Conservation (phyloP, 495 filamentous ascomycete genomes). For the Mycothermus thermophilus region DNA sequence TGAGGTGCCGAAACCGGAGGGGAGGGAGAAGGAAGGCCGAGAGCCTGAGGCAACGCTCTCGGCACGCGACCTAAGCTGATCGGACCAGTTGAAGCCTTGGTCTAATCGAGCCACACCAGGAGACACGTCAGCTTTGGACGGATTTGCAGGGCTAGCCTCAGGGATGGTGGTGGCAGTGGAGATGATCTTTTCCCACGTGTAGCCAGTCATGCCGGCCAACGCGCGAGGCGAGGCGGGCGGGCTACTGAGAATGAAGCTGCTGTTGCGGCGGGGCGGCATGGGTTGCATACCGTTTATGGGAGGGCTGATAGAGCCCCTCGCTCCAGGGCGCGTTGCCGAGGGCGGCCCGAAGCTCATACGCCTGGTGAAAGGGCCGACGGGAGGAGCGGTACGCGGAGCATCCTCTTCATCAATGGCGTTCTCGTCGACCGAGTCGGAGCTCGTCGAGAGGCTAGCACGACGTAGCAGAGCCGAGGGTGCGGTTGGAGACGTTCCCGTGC, state of each 20-base stretch:
- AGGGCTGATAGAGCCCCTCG: too few relatives aligned
- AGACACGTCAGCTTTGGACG: conserved; percentile 36
- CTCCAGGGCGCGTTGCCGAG: too few relatives aligned
- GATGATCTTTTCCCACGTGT: conserved; percentile 18
- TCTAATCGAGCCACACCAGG: conserved; percentile 46
- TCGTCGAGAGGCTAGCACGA: conserved; percentile 62
- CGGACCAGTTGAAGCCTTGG: conserved; percentile 88
- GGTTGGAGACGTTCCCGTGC: conserved; percentile 57
- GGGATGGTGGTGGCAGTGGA: conserved; percentile 2
- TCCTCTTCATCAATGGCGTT: conserved; percentile 75
- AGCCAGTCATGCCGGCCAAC: conserved; percentile 11
- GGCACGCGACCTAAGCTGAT: conserved; percentile 78
- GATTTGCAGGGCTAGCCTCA: conserved; percentile 41
- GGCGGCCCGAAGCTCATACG: conserved; percentile 74
- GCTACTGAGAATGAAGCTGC: conserved; percentile 13
- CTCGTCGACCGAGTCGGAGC: conserved; percentile 70
- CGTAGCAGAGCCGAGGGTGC: conserved; percentile 43
- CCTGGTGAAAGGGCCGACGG: conserved; percentile 64
- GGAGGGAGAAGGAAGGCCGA: conserved; percentile 31
- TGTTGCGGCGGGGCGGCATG: conserved; percentile 13
- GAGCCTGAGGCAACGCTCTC: conserved; percentile 56
- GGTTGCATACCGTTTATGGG: conserved; percentile 35
- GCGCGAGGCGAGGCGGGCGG: conserved; percentile 14
- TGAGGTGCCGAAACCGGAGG: conserved; percentile 20
- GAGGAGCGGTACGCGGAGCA: conserved; percentile 36